These are phyloP conservation scores for Exobasidium cylindrosporum DNA, from an alignment of 1,284 basidiomycete species.

Conservation along the genomic window DNA sequence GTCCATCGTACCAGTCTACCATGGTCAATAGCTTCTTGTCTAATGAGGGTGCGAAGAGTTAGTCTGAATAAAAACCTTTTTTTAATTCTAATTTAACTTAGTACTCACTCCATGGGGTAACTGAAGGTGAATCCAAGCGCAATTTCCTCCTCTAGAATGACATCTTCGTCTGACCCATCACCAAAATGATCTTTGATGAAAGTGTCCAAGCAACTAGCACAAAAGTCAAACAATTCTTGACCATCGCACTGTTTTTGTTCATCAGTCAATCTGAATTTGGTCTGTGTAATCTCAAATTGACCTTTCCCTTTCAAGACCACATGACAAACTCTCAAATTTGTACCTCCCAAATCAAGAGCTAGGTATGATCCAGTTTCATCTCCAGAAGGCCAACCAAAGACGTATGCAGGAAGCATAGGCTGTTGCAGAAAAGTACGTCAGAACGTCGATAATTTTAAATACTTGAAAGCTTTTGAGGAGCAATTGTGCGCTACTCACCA, in stretches of 20 bases:
- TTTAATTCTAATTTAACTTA: not conserved
- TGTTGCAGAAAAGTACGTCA: slow-evolving; percentile 54
- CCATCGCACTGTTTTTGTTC: slow-evolving; percentile 99
- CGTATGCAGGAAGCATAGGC: slow-evolving; percentile 94
- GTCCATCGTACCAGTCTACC: slow-evolving; percentile 96
- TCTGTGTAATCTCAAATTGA: slow-evolving; percentile 96
- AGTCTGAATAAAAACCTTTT: too few relatives aligned
- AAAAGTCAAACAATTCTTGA: slow-evolving; percentile 91
- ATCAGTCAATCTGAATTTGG: slow-evolving; percentile 93
- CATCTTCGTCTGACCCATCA: slow-evolving; percentile 56
- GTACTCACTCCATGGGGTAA: slow-evolving; percentile 27
- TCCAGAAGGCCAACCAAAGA: slow-evolving; percentile 94
- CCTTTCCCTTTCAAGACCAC: slow-evolving; percentile 86
- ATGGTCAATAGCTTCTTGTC: slow-evolving; percentile 86
- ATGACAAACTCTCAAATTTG: slow-evolving; percentile 94
- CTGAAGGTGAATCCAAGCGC: slow-evolving; percentile 89
- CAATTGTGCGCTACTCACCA: slow-evolving; percentile 61
- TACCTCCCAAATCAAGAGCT: slow-evolving; percentile 87
- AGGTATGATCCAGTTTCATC: slow-evolving; percentile 85
- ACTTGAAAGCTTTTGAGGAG: not conserved
- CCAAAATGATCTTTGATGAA: slow-evolving; percentile 79
- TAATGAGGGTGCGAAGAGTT: not conserved
- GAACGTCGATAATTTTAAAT: slow-evolving; percentile 2
- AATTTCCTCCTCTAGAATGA: slow-evolving; percentile 70
- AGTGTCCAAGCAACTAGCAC: slow-evolving; percentile 84